Percentiles rank a stretch among this genome's conserved stretches.
Evolutionary conservation across 306 rosid genomes (phyloP).

Genomic region (Cucumis melo): DNA sequence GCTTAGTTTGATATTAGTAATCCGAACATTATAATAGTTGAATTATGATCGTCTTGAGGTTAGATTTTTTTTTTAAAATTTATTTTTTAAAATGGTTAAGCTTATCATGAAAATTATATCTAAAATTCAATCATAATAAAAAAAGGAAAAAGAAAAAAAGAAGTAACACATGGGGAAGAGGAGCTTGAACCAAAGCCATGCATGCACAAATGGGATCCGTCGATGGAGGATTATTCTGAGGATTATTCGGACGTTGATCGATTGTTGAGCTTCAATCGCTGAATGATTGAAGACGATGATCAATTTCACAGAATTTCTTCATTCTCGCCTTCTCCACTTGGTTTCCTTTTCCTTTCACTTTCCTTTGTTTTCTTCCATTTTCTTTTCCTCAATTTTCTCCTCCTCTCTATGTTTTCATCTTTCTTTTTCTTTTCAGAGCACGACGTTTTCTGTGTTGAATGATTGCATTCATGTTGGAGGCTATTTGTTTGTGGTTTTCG

Average conservation of each 20-base stretch:
- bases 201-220: neutral
- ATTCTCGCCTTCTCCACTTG: slow-evolving; percentile 3
- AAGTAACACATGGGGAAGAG: neutral
- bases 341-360: slow-evolving; percentile 9
- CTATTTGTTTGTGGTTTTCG: neutral
- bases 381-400: neutral
- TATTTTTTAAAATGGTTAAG: neutral
- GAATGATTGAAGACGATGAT: neutral
- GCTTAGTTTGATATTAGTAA: too few relatives aligned
- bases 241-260: neutral
- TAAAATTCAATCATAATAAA: neutral
- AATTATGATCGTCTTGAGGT: too few relatives aligned
- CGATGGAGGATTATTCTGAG: neutral
- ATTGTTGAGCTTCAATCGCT: neutral
- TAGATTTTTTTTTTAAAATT: too few relatives aligned
- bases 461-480: neutral
- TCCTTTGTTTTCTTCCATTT: neutral
- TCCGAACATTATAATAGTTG: too few relatives aligned
- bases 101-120: neutral
- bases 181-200: neutral
- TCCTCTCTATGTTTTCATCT: neutral
- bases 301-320: slow-evolving; percentile 6
- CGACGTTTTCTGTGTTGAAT: neutral
- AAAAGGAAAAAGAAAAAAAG: neutral
- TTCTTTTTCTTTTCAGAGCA: neutral